Base-by-base conservation (phyloP, 2,329 filamentous ascomycete genomes). In the Exophiala calicioides region DNA sequence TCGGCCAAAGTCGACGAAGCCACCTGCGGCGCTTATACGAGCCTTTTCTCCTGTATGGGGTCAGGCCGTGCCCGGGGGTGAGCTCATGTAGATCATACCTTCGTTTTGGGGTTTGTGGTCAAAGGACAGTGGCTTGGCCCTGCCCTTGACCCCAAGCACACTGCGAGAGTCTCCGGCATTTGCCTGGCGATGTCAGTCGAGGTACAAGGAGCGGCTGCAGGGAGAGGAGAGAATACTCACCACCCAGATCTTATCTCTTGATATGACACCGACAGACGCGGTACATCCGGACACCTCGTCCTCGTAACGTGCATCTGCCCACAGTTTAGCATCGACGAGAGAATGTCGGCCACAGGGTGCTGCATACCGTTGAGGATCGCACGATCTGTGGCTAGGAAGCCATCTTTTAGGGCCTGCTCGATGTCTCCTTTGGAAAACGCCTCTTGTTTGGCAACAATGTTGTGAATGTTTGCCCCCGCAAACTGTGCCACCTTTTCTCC, bases 91-190 rank as follows among this genome's bases (percentile, higher is more conserved):
- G 40, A 23, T 43, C 64, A 47, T 66, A 94, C 90, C 88, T 80
- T 98, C 93, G 60, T 97, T 96, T 69, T 96, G 90, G 31, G 93
- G 93, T 74, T 98, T 98, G 78, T 98, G 93, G 68, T 98, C 93
- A 66, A 95, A 95, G n/a, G 93, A 98, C 51, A 98, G 78, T 41
- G 93, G 93, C 75, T 97, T 98, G 59, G 93, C 93, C 62, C 93
- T 82, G 58, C 93, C 93, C 75, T 97, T 98, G 64, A 98, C 89
- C 61, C 93, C 93, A 57, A 98, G 74, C 19, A 98, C 93, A 65
- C 86, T 88, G 75, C 93, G 84, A 55, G 93, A 98, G 69, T 98
- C 93, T 65, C 93, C 93, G 55, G 93, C 89, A 68, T 98, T 98
- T 63, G 89, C 93, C 93, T 98, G 60, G 43, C 44, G 43, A 53